phyloP scores from a whole-genome alignment of 805 yeast genomes.

The Wickerhamiella domercqiae region DNA sequence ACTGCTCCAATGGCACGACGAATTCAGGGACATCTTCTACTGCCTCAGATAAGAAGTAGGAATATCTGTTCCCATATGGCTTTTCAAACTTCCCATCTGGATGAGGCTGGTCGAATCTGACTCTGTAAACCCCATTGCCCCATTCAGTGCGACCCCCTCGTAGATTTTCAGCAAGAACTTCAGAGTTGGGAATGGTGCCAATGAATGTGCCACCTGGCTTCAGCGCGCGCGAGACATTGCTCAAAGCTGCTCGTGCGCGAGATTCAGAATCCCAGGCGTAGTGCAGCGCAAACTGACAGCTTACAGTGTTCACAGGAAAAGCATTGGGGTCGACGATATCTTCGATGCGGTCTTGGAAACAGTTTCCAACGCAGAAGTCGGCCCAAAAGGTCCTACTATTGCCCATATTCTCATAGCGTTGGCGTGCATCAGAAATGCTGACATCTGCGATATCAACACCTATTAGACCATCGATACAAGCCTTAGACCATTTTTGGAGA shows the following conservation, averaged over 20 bases:
- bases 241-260: conserved; percentile 55
- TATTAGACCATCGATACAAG: conserved; percentile 56
- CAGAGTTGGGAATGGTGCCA: conserved; percentile 86
- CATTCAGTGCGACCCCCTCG: conserved; percentile 43
- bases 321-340: conserved; percentile 56
- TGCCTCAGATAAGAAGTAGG: conserved; percentile 76
- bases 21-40: conserved; percentile 94
- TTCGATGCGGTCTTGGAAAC: conserved; percentile 58
- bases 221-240: conserved; percentile 61
- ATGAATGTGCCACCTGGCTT: conserved; percentile 74
- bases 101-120: conserved; percentile 62
- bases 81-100: conserved; percentile 11
- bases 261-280: conserved; percentile 84
- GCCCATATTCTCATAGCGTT: conserved; percentile 48
- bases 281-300: conserved; percentile 86
- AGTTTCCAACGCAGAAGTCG: conserved; percentile 83
- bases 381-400: conserved; percentile 43
- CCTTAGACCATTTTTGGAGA: conserved; percentile 71
- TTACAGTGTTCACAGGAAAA: conserved; percentile 76
- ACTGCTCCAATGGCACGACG: conserved; percentile 84
- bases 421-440: conserved; percentile 69
- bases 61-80: conserved; percentile 70
- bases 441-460: conserved; percentile 89
- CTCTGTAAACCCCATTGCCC: conserved; percentile 77
- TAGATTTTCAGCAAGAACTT: conserved; percentile 44